Evolutionary conservation across 2,329 filamentous ascomycete genomes (phyloP), one percentile per base, ranked within the genome.

Genomic region (Blumeria hordei): DNA sequence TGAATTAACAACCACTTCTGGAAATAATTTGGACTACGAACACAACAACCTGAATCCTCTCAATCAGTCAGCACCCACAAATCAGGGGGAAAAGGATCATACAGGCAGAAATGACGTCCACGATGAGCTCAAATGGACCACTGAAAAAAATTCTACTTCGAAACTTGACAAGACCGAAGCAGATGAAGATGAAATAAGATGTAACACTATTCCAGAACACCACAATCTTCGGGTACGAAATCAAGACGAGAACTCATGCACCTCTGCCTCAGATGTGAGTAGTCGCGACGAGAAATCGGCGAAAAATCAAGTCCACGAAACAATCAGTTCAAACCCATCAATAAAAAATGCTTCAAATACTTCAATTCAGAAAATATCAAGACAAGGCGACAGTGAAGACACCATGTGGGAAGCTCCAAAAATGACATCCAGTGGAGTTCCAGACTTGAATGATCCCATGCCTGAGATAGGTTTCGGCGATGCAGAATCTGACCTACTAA

Each of bases 371-470:
- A 6, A 32, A 33, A 2, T 11, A 11, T 39, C 76, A 2, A 71
- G 74, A 6, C 76, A 78, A 59, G 80, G 77, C 61, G 67, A 78
- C 14, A 77, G 80, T 59, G 70, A 76, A 18, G 67, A 67, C 28
- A 57, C 57, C 8, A 63, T 62, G 45, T 60, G 60, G 49, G 71
- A 75, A 5, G 65, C 69, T 12, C 70, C 72, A 0, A 74, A 76
- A 60, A 71, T 93, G 72, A 75, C 75, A 43, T 77, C 82, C 45
- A 87, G 74, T 64, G 82, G 80, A 50, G 66, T 88, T 57, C 86
- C 86, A 3, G 74, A 81, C 59, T 69, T 76, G 37, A 69, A 80
- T 56, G 73, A 88, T 60, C 82, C 83, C 5, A 77, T 88, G 71
- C 85, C 83, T 0, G 87, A 88, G 63, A 80, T 85, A 62, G 86